phyloP scores from a whole-genome alignment of 768 basidiomycete genomes.

The Tricholoma terreum region DNA sequence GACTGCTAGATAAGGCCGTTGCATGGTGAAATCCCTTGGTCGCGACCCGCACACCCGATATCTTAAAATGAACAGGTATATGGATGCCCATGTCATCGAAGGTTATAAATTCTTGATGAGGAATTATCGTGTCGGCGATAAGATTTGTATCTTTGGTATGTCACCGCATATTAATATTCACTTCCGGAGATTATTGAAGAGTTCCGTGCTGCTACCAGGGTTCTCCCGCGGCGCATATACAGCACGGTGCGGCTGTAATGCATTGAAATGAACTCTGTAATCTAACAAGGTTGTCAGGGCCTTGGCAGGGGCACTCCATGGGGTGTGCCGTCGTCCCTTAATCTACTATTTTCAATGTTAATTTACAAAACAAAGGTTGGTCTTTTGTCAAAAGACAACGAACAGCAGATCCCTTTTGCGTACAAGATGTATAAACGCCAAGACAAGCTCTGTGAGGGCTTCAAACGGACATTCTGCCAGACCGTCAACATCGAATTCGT shows the following conservation, averaged over 20 bases:
- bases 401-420: constrained; percentile 69
- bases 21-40: constrained; percentile 50
- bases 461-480: constrained; percentile 69
- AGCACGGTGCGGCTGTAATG: constrained; percentile 27
- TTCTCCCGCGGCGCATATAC: constrained; percentile 65
- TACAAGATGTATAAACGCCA: constrained; percentile 66
- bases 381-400: constrained; percentile 63
- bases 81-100: constrained; percentile 67
- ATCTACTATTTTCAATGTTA: background rate
- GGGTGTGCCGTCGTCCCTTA: constrained; percentile 37
- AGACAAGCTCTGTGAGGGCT: constrained; percentile 56
- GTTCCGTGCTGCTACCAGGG: constrained; percentile 36
- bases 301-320: constrained; percentile 70
- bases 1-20: constrained; percentile 61
- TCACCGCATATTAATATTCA: constrained; percentile 14
- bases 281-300: constrained; percentile 44
- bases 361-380: constrained; percentile 50
- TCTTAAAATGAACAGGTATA: constrained; percentile 43
- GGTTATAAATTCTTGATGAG: constrained; percentile 81
- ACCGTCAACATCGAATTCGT: constrained; percentile 73
- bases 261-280: background rate
- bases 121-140: constrained; percentile 68
- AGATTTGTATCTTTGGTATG: constrained; percentile 69
- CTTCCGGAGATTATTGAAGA: too few species aligned
- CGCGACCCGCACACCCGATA: too few species aligned